Evolutionary conservation across 163 green algal species (phyloP).

Genomic region (Prototheca wickerhamii): DNA sequence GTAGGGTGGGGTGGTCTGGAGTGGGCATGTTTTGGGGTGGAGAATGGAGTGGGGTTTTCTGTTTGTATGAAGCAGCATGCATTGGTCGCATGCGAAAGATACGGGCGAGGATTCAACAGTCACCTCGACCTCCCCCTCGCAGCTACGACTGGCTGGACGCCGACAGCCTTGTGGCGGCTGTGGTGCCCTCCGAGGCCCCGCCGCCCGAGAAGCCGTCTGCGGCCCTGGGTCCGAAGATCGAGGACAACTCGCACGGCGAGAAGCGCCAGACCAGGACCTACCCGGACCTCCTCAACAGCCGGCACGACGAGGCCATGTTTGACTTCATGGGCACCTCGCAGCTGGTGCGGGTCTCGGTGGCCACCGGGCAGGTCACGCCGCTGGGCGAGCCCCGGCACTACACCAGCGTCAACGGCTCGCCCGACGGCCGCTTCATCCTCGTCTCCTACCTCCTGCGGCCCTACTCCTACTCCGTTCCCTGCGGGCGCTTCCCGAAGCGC

Average conservation of each 20-base stretch:
- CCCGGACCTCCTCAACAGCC: constrained; percentile 81
- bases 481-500: constrained; percentile 72
- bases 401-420: constrained; percentile 57
- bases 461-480: constrained; percentile 80
- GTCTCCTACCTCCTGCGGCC: constrained; percentile 77
- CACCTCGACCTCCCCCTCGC: background rate
- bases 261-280: constrained; percentile 78
- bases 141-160: constrained; percentile 88
- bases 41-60: too few species aligned
- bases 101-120: background rate
- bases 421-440: constrained; percentile 78
- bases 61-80: too few species aligned
- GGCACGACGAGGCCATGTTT: constrained; percentile 68
- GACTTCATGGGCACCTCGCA: constrained; percentile 75
- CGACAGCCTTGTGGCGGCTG: constrained; percentile 62
- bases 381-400: constrained; percentile 61
- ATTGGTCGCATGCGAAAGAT: background rate
- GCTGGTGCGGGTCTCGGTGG: constrained; percentile 43
- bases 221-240: constrained; percentile 35
- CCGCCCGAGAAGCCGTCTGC: constrained; percentile 30
- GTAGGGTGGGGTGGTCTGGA: background rate
- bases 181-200: constrained; percentile 45
- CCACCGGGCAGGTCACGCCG: constrained; percentile 35
- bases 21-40: background rate
- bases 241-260: constrained; percentile 57